Evolutionary conservation across 2,329 filamentous ascomycete genomes (phyloP).

Genomic region (Diaporthe sp.): DNA sequence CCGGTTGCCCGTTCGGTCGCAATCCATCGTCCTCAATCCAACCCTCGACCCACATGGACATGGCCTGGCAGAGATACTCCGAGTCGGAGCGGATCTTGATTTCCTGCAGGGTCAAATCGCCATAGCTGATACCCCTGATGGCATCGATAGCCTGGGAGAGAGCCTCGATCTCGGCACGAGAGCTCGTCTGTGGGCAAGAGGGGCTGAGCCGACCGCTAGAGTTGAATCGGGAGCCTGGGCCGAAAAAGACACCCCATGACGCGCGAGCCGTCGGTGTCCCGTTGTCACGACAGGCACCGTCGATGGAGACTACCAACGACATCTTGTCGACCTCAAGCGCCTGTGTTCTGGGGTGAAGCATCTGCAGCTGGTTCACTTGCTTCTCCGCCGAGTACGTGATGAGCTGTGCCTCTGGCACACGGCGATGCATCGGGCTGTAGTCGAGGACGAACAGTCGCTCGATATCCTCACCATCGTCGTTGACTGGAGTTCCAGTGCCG

Average conservation of each 20-base stretch:
- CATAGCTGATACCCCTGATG: slow-evolving; percentile 14
- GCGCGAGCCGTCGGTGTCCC: slow-evolving; percentile 44
- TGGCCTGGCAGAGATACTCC: slow-evolving; percentile 41
- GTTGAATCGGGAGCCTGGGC: slow-evolving; percentile 46
- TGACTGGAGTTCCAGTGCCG: neutral
- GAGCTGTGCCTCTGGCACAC: neutral
- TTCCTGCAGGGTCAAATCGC: slow-evolving; percentile 20
- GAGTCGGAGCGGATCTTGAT: slow-evolving; percentile 43
- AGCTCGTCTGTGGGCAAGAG: slow-evolving; percentile 40
- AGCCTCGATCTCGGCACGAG: slow-evolving; percentile 45
- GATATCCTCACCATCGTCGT: neutral
- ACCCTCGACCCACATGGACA: slow-evolving; percentile 41
- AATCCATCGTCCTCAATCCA: slow-evolving; percentile 43
- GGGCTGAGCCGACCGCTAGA: slow-evolving; percentile 20
- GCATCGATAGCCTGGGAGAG: slow-evolving; percentile 40
- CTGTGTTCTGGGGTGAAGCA: neutral
- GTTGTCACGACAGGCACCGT: slow-evolving; percentile 46
- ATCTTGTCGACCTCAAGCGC: slow-evolving; percentile 10
- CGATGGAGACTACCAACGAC: slow-evolving; percentile 45
- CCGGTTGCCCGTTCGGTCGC: slow-evolving; percentile 12
- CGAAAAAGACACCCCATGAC: slow-evolving; percentile 47
- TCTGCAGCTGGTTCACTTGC: slow-evolving; percentile 13
- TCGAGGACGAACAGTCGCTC: slow-evolving; percentile 27
- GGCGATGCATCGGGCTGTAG: neutral
- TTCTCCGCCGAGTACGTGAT: neutral